Percentiles rank a stretch among this genome's conserved stretches.
Conservation (phyloP, 306 rosid species). For the Alnus glutinosa region DNA sequence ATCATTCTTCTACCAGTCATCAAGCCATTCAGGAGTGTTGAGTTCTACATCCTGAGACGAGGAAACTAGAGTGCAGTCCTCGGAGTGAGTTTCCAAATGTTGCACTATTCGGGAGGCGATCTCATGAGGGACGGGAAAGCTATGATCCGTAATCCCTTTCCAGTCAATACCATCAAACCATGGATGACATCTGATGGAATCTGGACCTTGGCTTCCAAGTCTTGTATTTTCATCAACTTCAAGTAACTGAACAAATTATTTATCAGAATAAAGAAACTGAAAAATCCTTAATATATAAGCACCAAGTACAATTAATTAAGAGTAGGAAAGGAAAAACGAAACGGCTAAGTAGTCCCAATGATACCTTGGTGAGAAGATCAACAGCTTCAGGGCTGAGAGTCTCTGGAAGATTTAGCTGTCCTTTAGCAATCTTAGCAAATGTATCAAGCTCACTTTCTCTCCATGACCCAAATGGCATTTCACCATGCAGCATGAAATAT, state of each 20-base stretch:
- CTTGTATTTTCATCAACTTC: conserved; percentile 80
- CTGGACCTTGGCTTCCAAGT: conserved; percentile 78
- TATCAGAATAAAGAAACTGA: conserved; percentile 28
- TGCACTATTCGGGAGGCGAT: conserved; percentile 67
- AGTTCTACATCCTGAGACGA: conserved; percentile 49
- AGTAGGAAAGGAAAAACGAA: not conserved
- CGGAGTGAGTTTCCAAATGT: conserved; percentile 59
- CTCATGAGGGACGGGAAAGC: conserved; percentile 64
- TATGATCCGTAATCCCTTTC: conserved; percentile 54
- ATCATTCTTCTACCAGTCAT: conserved; percentile 69
- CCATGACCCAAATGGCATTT: conserved; percentile 97
- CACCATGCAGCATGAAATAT: conserved; percentile 79
- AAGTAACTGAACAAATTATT: conserved; percentile 64
- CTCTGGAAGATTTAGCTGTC: conserved; percentile 70
- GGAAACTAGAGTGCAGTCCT: conserved; percentile 50
- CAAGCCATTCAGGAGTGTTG: conserved; percentile 80
- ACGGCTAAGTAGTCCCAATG: conserved; percentile 15
- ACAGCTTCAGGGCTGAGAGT: conserved; percentile 76
- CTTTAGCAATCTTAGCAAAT: conserved; percentile 81
- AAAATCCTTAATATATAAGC: conserved; percentile 14
- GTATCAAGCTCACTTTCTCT: conserved; percentile 89
- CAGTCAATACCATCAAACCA: conserved; percentile 90
- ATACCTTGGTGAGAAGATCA: conserved; percentile 91
- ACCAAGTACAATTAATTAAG: conserved; percentile 1
- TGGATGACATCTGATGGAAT: conserved; percentile 67